A percentile compares a stretch with the other conserved stretches of the same genome.
phyloP scores from a whole-genome alignment of 192 early-diverging fungal species.

The Rhizoclosmatium globosum region DNA sequence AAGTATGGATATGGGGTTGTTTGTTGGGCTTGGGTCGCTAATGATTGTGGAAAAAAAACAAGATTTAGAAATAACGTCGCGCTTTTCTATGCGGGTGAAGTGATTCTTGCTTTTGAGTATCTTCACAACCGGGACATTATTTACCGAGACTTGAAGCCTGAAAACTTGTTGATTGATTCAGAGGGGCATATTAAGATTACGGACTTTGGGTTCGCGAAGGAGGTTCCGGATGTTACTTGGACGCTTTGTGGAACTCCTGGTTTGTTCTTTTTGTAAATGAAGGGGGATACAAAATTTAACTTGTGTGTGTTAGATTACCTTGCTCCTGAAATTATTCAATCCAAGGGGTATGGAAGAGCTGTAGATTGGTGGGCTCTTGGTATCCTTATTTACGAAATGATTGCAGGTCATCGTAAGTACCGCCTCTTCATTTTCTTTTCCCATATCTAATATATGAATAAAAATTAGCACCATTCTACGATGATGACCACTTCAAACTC shows the following conservation, averaged over 20 bases:
- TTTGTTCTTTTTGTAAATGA: constrained; percentile 74
- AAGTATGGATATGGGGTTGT: constrained; percentile 17
- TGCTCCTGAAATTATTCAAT: constrained; percentile 80
- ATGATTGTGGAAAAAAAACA: constrained; percentile 2
- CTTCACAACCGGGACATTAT: constrained; percentile 87
- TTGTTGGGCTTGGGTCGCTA: neutral
- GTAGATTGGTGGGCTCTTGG: constrained; percentile 99
- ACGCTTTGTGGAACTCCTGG: constrained; percentile 83
- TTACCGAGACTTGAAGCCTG: constrained; percentile 92
- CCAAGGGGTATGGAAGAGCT: constrained; percentile 80
- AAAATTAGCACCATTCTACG: constrained; percentile 82
- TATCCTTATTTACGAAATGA: constrained; percentile 78
- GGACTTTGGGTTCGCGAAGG: constrained; percentile 86
- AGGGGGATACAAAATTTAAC: constrained; percentile 54
- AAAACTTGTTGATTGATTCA: constrained; percentile 78
- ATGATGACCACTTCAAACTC: constrained; percentile 91
- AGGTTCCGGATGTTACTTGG: constrained; percentile 77
- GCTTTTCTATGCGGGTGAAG: constrained; percentile 89
- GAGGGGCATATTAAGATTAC: constrained; percentile 86
- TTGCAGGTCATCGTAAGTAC: constrained; percentile 50
- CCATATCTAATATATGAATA: no score
- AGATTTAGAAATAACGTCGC: constrained; percentile 88
- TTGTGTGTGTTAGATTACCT: constrained; percentile 75
- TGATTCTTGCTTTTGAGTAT: constrained; percentile 88
- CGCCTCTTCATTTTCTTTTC: constrained; percentile 41